Evolutionary conservation across 225 moss, liverwort and hornwort species (phyloP), one percentile per base, ranked within the genome.

Genomic region (Straminergon stramineum): DNA sequence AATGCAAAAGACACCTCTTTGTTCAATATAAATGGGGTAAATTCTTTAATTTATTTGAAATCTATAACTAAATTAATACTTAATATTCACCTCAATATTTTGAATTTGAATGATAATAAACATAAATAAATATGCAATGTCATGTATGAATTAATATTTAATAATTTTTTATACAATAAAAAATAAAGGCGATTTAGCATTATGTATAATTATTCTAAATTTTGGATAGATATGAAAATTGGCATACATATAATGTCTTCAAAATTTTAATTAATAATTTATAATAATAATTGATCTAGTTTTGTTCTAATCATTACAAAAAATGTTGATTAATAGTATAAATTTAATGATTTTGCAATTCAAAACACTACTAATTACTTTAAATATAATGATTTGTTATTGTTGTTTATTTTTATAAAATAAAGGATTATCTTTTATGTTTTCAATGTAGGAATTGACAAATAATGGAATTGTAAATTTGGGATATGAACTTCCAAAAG

Each of bases 401-500:
- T 23, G 0, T 9, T 24, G 11, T 24, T 66, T 51, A 23, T 27
- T 26, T n/a, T 28, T 28, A n/a, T 52, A 17, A 52, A 52, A 26
- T 12, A 17, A 66, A 51, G 20, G 5, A 17, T 39, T 55, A 1
- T 9, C 8, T 28, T 37, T 16, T 0, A 43, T 39, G 13, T 34
- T 74, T 78, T 27, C 35, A 41, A 39, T 62, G 6, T 34, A 94
- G 94, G 69, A 82, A 60, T 66, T 92, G 7, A 74, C 32, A 24
- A 83, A 91, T 31, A 91, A 91, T 39, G 68, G 82, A 62, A 87
- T 75, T 15, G 73, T 92, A 7, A 87, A 86, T 66, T 79, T 87
- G 55, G 94, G 90, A 45, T 89, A 77, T 75, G 83, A 90, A 79
- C 85, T 92, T 70, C 94, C 94, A 35, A 92, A 90, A 87, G 91